Evolutionary conservation across 2,329 filamentous ascomycete genomes (phyloP).

Genomic region (Stemphylium vesicarium): DNA sequence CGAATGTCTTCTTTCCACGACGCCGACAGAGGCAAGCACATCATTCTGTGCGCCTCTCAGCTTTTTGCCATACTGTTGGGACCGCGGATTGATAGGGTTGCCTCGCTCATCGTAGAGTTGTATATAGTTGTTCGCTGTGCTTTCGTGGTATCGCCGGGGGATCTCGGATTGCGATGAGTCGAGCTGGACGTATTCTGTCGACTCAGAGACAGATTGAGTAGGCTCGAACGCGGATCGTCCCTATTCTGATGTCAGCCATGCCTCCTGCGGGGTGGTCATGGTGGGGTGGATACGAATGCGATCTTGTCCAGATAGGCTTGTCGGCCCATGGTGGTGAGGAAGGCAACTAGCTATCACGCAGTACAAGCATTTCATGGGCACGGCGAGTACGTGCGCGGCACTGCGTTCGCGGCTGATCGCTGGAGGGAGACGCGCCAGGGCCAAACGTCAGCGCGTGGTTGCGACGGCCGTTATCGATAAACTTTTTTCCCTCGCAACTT

Average conservation of each 20-base stretch:
- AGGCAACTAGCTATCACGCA: neutral
- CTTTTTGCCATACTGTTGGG: conserved; percentile 48
- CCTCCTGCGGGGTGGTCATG: neutral
- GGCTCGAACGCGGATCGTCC: conserved; percentile 52
- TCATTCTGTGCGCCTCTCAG: conserved; percentile 57
- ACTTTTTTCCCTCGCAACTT: conserved; percentile 38
- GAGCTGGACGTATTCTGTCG: conserved; percentile 38
- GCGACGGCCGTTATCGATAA: conserved; percentile 44
- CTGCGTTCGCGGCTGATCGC: neutral
- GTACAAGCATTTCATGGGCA: neutral
- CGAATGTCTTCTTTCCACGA: conserved; percentile 50
- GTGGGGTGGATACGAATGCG: conserved; percentile 39
- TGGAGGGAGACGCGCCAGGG: conserved; percentile 14
- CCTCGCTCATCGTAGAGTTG: conserved; percentile 56
- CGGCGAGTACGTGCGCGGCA: neutral
- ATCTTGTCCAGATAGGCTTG: conserved; percentile 49
- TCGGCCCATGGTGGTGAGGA: conserved; percentile 37
- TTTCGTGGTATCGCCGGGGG: conserved; percentile 28
- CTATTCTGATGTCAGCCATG: conserved; percentile 34
- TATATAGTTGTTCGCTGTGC: conserved; percentile 33
- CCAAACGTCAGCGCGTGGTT: conserved; percentile 22
- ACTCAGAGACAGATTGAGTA: conserved; percentile 28
- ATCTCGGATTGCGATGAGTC: conserved; percentile 33
- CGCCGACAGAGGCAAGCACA: conserved; percentile 55
- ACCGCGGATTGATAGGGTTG: conserved; percentile 51